These are phyloP conservation scores for Talaromyces adpressus DNA, from an alignment of 495 filamentous ascomycete genomes.

Conservation along the genomic window DNA sequence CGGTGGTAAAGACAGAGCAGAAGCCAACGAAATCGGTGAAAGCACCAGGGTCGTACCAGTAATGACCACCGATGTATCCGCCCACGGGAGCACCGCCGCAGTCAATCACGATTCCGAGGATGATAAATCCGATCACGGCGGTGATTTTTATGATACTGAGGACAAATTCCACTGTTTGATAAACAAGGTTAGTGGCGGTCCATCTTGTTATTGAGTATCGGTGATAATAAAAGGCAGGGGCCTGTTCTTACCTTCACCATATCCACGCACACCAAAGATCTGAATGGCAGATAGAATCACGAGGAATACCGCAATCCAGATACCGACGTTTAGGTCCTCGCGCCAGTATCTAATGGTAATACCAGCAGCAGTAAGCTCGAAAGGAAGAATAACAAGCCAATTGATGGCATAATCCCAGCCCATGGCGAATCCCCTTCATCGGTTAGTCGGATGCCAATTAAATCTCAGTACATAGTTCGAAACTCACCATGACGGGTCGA, in stretches of 20 bases:
- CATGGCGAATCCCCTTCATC: slow-evolving; percentile 37
- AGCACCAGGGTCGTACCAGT: slow-evolving; percentile 73
- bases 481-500: slow-evolving; percentile 46
- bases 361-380: slow-evolving; percentile 70
- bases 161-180: slow-evolving; percentile 32
- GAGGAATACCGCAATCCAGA: slow-evolving; percentile 62
- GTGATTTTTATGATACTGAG: slow-evolving; percentile 41
- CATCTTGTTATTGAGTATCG: not conserved
- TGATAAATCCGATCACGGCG: slow-evolving; percentile 63
- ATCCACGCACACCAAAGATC: slow-evolving; percentile 56
- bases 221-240: not conserved
- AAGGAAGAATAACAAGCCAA: slow-evolving; percentile 54
- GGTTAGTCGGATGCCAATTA: not conserved
- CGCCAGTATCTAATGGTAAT: slow-evolving; percentile 73
- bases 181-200: not conserved
- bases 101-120: slow-evolving; percentile 63
- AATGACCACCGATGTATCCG: slow-evolving; percentile 75
- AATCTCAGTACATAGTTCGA: not conserved
- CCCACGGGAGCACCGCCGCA: slow-evolving; percentile 67
- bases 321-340: slow-evolving; percentile 44
- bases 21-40: slow-evolving; percentile 66
- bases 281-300: slow-evolving; percentile 31
- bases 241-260: slow-evolving; percentile 53
- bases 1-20: slow-evolving; percentile 66
- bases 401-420: slow-evolving; percentile 65